These are phyloP conservation scores for Lactarius evosmus DNA, from an alignment of 768 basidiomycete genomes.

Conservation along the genomic window DNA sequence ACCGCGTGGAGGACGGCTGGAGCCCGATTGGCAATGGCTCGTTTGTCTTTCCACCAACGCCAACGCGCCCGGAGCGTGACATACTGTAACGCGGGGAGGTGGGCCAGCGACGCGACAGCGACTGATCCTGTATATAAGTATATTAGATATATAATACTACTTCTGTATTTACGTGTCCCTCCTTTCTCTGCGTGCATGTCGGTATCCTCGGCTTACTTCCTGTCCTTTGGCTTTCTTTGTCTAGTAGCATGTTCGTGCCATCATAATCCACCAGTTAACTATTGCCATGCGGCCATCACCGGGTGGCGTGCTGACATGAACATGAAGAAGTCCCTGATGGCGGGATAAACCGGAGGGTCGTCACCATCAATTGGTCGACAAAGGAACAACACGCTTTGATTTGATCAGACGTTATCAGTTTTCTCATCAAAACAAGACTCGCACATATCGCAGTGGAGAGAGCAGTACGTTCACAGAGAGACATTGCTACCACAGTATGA, in stretches of 20 bases:
- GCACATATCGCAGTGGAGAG: background rate
- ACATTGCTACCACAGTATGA: background rate
- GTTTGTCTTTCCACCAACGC: slow-evolving; percentile 51
- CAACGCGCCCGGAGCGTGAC: slow-evolving; percentile 24
- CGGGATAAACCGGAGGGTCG: no score
- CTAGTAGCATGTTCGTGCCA: slow-evolving; percentile 7
- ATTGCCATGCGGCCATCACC: background rate
- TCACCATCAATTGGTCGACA: no score
- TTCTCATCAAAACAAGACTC: background rate
- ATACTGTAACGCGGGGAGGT: background rate
- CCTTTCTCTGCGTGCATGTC: background rate
- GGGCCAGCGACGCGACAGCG: background rate
- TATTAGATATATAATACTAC: slow-evolving; percentile 21
- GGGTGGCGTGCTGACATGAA: no score
- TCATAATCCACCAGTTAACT: background rate
- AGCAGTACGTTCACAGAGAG: background rate
- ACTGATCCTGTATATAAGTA: slow-evolving; percentile 14
- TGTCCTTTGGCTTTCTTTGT: background rate
- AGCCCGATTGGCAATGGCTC: slow-evolving; percentile 57
- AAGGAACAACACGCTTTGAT: no score
- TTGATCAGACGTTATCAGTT: background rate
- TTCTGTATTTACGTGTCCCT: slow-evolving; percentile 9
- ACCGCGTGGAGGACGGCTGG: slow-evolving; percentile 81
- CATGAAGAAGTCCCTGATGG: no score
- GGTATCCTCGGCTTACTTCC: background rate